Evolutionary conservation across 225 moss, liverwort and hornwort genomes (phyloP), one percentile per base, ranked within the genome.

Genomic region (Lunularia cruciata): DNA sequence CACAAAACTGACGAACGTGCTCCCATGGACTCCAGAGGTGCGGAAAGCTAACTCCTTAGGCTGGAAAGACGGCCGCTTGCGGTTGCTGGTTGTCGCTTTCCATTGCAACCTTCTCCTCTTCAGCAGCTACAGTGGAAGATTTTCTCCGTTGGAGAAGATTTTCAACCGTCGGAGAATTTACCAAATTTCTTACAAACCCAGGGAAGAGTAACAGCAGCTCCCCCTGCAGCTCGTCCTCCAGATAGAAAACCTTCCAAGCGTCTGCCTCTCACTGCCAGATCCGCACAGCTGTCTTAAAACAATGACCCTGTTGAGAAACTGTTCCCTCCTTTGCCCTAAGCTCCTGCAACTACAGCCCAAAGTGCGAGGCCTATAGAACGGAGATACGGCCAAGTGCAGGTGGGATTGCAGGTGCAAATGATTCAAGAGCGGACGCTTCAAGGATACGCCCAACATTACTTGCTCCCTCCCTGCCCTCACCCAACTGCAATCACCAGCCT

Each of bases 1-100:
- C 60, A 98, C 85, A 74, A 86, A 98, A 80, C 98, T 93, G 67
- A 93, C 86, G 73, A 90, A 86, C 57, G 87, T 91, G 72, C 74
- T 98, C 28, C 90, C 84, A 88, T 98, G 94, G 39, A 79, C 53
- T 51, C 80, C 87, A 46, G 78, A 72, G 42, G 76, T 74, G 11
- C 91, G 89, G 76, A 95, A 68, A 27, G 84, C 70, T 45, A 95
- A 73, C 62, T 95, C 76, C 61, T 92, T 95, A 0, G 92, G 95
- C 52, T 78, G 60, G 4, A 70, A 57, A 2, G 81, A 39, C 0
- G 78, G 48, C 72, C 68, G 84, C 36, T 88, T 83, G 52, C 72
- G 78, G 8, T 42, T 63, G 0, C 62, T 37, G 60, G 46, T 62
- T 64, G 89, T 95, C 89, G 65, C 81, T 78, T 15, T 78, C 89